Percentiles rank a stretch among this genome's conserved stretches.
These are phyloP conservation scores for Calocybe cyanea DNA, from an alignment of 768 basidiomycete species.

Conservation along the genomic window DNA sequence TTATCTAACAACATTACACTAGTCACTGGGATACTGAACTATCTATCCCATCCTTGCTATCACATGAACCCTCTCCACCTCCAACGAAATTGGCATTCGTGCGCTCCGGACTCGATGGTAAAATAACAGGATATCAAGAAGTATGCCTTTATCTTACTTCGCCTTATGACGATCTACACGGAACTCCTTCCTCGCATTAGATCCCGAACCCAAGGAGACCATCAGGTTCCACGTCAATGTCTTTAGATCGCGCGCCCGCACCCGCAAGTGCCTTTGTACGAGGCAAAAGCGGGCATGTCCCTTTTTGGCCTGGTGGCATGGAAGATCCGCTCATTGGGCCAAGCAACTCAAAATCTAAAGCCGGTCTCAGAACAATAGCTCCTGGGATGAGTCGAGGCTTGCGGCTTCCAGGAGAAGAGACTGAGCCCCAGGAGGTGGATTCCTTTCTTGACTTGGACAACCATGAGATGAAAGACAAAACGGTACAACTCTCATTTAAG, in stretches of 20 bases:
- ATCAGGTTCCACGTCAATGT: constrained; percentile 80
- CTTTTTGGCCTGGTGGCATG: constrained; percentile 92
- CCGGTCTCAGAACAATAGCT: constrained; percentile 62
- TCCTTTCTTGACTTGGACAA: constrained; percentile 22
- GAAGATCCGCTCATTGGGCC: constrained; percentile 52
- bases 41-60: constrained; percentile 60
- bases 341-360: constrained; percentile 23
- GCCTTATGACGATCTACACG: neutral
- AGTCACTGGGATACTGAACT: constrained; percentile 74
- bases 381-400: constrained; percentile 85
- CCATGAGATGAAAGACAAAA: constrained; percentile 8
- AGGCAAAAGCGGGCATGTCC: constrained; percentile 90
- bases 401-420: constrained; percentile 52
- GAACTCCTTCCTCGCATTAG: constrained; percentile 30
- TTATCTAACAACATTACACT: constrained; percentile 15
- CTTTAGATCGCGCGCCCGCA: constrained; percentile 80
- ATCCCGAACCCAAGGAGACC: constrained; percentile 48
- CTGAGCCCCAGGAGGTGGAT: constrained; percentile 41
- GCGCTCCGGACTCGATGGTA: constrained; percentile 75
- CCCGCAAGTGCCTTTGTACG: constrained; percentile 80
- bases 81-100: constrained; percentile 73
- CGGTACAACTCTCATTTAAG: constrained; percentile 16
- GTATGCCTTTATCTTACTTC: constrained; percentile 30
- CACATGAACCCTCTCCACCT: constrained; percentile 64
- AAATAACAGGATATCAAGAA: constrained; percentile 78